Evolutionary conservation across 257 asterid species (phyloP).

Genomic region (Solanum virginianum): DNA sequence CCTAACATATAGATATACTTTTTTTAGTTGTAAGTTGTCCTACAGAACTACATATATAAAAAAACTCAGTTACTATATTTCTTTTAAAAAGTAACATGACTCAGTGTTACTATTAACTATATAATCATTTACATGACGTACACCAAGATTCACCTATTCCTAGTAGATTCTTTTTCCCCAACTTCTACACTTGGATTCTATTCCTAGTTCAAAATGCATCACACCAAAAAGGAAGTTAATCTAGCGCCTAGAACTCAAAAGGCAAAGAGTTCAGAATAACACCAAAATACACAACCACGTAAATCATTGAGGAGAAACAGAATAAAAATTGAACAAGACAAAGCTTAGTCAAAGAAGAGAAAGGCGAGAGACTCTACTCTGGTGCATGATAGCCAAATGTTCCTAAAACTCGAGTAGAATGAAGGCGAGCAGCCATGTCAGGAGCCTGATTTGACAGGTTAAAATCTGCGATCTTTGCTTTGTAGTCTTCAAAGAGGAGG

Average conservation of each 20-base stretch:
- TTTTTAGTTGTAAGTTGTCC: not conserved
- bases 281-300: not conserved
- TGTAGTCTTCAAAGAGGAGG: constrained; percentile 85
- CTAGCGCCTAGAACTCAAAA: not conserved
- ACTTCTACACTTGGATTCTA: not conserved
- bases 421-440: constrained; percentile 99
- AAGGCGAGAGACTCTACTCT: constrained; percentile 44
- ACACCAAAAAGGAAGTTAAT: not conserved
- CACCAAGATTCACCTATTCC: not conserved
- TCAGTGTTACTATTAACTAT: not conserved
- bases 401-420: constrained; percentile 95
- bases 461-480: constrained; percentile 89
- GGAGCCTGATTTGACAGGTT: constrained; percentile 98
- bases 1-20: not conserved
- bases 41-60: not conserved
- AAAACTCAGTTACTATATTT: not conserved
- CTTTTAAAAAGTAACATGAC: not conserved
- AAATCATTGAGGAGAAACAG: not conserved
- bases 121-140: not conserved
- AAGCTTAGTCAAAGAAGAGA: not conserved
- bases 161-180: not conserved
- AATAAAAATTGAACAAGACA: not conserved
- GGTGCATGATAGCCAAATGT: constrained; percentile 99
- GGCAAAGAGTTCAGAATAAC: not conserved
- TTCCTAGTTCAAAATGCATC: not conserved